Percentiles rank a stretch among this genome's conserved stretches.
These are phyloP conservation scores for Teunomyces pallodes DNA, from an alignment of 805 yeast species.

Conservation along the genomic window DNA sequence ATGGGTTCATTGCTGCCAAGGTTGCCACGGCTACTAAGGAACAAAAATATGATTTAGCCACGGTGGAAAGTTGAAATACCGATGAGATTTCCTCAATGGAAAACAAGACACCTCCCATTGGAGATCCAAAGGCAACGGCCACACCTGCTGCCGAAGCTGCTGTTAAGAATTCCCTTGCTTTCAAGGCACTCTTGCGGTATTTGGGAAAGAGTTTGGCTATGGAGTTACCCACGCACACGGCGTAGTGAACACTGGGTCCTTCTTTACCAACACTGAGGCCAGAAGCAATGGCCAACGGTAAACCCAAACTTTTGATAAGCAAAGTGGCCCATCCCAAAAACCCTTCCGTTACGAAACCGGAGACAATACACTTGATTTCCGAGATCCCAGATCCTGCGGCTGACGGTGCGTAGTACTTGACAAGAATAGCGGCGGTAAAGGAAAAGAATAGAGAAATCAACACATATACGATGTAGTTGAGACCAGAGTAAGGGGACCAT, in stretches of 20 bases:
- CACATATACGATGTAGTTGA: constrained; percentile 60
- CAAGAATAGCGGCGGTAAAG: constrained; percentile 61
- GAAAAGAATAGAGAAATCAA: constrained; percentile 61
- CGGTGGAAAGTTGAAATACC: constrained; percentile 68
- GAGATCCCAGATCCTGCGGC: constrained; percentile 99
- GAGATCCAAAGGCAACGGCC: constrained; percentile 96
- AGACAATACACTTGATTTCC: constrained; percentile 90
- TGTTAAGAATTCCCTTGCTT: constrained; percentile 60
- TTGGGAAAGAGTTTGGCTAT: constrained; percentile 53
- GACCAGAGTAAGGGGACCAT: constrained; percentile 50
- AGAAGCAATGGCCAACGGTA: constrained; percentile 89
- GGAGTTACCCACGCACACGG: constrained; percentile 92
- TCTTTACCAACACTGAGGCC: constrained; percentile 96
- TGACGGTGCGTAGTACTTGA: constrained; percentile 70
- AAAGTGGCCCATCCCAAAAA: constrained; percentile 75
- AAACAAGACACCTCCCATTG: constrained; percentile 94
- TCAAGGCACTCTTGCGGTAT: constrained; percentile 46
- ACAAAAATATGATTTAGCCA: constrained; percentile 91
- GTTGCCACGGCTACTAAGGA: constrained; percentile 84
- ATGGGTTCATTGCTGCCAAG: constrained; percentile 80
- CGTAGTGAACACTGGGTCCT: constrained; percentile 97
- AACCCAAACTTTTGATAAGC: constrained; percentile 68
- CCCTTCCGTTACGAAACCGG: constrained; percentile 80
- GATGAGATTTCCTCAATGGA: constrained; percentile 87
- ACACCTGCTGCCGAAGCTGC: constrained; percentile 98